Percentiles rank a stretch among this genome's conserved stretches.
phyloP scores from a whole-genome alignment of 2,329 filamentous ascomycete genomes.

The Nigrospora oryzae region DNA sequence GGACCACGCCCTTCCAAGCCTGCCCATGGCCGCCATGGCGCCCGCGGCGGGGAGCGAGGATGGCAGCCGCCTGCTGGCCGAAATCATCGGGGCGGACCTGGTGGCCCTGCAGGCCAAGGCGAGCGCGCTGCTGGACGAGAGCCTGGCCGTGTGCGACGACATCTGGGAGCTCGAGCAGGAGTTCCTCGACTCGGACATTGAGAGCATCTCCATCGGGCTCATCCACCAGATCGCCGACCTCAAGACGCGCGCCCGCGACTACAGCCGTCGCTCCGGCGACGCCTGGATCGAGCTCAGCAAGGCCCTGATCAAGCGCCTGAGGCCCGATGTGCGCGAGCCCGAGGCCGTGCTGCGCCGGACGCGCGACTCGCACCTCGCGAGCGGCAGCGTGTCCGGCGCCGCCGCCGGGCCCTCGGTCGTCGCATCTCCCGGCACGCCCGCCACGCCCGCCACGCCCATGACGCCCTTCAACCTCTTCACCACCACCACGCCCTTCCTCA shows the following conservation, averaged over 20 bases:
- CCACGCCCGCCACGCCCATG: neutral
- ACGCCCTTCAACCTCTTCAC: neutral
- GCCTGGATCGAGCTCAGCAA: neutral
- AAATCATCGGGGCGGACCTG: neutral
- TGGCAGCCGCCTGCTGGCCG: neutral
- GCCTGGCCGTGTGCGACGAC: neutral
- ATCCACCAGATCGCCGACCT: neutral
- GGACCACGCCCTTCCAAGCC: no score
- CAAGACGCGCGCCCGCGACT: neutral
- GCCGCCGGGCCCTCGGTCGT: neutral
- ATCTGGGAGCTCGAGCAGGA: slow-evolving; percentile 1
- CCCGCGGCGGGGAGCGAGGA: no score
- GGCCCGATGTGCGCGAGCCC: no score
- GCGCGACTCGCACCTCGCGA: no score
- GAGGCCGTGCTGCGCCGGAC: neutral
- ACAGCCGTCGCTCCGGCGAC: neutral
- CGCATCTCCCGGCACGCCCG: neutral
- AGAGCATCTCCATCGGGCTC: neutral
- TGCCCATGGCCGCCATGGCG: no score
- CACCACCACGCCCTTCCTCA: neutral
- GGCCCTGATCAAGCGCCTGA: neutral
- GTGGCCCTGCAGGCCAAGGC: neutral
- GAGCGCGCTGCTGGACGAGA: neutral
- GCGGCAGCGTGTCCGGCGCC: no score
- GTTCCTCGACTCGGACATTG: neutral